These are phyloP conservation scores for Solanum tarijense DNA, from an alignment of 257 asterid genomes.

Conservation along the genomic window DNA sequence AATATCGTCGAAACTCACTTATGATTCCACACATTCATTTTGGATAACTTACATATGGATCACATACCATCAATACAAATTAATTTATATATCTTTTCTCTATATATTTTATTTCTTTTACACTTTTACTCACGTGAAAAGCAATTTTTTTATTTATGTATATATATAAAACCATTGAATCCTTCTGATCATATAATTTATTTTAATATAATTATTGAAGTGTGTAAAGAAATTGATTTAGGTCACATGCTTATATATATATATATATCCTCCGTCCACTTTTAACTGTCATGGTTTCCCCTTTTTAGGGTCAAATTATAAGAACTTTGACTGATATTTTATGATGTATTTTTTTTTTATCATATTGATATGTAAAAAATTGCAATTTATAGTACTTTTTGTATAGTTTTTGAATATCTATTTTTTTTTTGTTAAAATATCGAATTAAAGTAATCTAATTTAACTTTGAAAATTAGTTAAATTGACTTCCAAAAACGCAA, in stretches of 20 bases:
- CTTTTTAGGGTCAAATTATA: too few relatives aligned
- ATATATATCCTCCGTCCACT: not conserved
- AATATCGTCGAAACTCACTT: not conserved
- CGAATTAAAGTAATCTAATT: too few relatives aligned
- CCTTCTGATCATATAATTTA: too few relatives aligned
- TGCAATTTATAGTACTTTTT: too few relatives aligned
- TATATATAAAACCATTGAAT: too few relatives aligned
- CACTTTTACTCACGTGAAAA: not conserved
- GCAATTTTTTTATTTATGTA: too few relatives aligned
- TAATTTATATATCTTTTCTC: not conserved
- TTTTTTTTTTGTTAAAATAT: too few relatives aligned
- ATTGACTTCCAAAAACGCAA: fast-evolving
- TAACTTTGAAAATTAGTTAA: too few relatives aligned
- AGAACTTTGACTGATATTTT: not conserved
- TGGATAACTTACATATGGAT: not conserved
- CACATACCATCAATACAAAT: not conserved
- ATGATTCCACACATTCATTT: not conserved
- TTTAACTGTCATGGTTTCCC: not conserved
- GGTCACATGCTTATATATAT: not conserved
- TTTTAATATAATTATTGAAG: too few relatives aligned
- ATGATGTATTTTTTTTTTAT: too few relatives aligned
- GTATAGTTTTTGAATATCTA: too few relatives aligned
- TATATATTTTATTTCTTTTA: not conserved
- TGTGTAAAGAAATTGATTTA: not conserved
- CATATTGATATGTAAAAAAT: too few relatives aligned